A percentile compares a stretch with the other conserved stretches of the same genome.
Conservation (phyloP, 2,329 filamentous ascomycete genomes). For the Botrytis deweyae region DNA sequence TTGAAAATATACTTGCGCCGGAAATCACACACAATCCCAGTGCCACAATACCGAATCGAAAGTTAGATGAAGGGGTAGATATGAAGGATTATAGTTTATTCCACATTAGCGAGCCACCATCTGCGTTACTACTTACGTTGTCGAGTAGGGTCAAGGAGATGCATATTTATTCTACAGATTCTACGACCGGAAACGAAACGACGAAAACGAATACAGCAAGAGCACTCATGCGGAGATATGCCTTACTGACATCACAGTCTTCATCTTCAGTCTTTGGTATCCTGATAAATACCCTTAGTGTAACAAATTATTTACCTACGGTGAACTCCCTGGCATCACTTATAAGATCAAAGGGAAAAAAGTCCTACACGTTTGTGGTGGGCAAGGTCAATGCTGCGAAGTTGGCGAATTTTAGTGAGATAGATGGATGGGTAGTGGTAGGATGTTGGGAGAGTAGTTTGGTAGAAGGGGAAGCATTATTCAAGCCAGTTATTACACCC, state of each 20-base stretch:
- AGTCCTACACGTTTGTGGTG: slow-evolving; percentile 93
- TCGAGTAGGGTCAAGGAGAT: slow-evolving; percentile 77
- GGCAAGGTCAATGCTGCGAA: slow-evolving; percentile 96
- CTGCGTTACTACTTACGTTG: slow-evolving; percentile 81
- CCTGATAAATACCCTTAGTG: slow-evolving; percentile 90
- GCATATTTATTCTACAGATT: slow-evolving; percentile 68
- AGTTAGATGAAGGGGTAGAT: slow-evolving; percentile 44
- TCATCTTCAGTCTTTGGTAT: slow-evolving; percentile 88
- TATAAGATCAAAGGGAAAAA: slow-evolving; percentile 82
- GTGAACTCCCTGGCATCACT: slow-evolving; percentile 70
- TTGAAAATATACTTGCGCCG: slow-evolving; percentile 67
- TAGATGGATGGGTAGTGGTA: slow-evolving; percentile 95
- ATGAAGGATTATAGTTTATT: slow-evolving; percentile 57
- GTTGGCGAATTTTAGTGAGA: slow-evolving; percentile 91
- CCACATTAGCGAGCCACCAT: slow-evolving; percentile 85
- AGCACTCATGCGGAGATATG: slow-evolving; percentile 81
- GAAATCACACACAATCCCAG: slow-evolving; percentile 74
- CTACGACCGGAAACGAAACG: slow-evolving; percentile 36
- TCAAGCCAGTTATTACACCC: slow-evolving; percentile 86
- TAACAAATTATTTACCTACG: slow-evolving; percentile 83
- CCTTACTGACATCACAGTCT: slow-evolving; percentile 74
- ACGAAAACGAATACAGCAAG: slow-evolving; percentile 46
- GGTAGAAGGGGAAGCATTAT: slow-evolving; percentile 86
- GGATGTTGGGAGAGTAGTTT: slow-evolving; percentile 97
- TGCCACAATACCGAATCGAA: slow-evolving; percentile 81